Conservation (phyloP, 192 early-diverging fungal genomes). For the Pecoramyces ruminantium region DNA sequence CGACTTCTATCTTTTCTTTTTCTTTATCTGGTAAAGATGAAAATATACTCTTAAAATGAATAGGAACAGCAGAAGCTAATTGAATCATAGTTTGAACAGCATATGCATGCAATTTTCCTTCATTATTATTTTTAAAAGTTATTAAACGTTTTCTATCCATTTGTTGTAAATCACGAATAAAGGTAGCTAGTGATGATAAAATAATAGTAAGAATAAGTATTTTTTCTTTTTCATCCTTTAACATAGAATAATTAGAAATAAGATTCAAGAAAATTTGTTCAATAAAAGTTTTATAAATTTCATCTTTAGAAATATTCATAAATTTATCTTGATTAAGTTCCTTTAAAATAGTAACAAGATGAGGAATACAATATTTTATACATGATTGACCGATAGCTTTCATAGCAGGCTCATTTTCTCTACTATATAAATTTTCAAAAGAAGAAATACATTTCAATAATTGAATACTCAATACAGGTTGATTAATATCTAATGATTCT, state of each 20-base stretch:
- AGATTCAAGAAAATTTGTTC: not conserved
- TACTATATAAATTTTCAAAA: not conserved
- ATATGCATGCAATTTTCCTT: not conserved
- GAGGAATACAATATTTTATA: not conserved
- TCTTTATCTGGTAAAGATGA: not conserved
- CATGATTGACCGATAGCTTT: not conserved
- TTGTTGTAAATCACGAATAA: not conserved
- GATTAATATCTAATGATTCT: not conserved
- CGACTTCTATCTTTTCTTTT: not conserved
- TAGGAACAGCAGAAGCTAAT: not conserved
- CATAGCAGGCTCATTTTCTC: not conserved
- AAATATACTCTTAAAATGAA: not conserved
- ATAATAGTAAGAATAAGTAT: not conserved
- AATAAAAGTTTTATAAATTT: not conserved
- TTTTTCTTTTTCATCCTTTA: not conserved
- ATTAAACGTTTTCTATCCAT: not conserved
- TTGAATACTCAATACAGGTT: not conserved
- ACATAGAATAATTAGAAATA: not conserved
- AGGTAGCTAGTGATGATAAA: not conserved
- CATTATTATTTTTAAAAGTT: not conserved
- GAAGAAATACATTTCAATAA: not conserved
- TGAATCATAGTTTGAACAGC: not conserved
- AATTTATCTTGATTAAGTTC: not conserved
- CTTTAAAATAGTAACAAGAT: not conserved
- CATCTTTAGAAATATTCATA: not conserved